phyloP scores from a whole-genome alignment of 331 rosid species.

The Dryas integrifolia region DNA sequence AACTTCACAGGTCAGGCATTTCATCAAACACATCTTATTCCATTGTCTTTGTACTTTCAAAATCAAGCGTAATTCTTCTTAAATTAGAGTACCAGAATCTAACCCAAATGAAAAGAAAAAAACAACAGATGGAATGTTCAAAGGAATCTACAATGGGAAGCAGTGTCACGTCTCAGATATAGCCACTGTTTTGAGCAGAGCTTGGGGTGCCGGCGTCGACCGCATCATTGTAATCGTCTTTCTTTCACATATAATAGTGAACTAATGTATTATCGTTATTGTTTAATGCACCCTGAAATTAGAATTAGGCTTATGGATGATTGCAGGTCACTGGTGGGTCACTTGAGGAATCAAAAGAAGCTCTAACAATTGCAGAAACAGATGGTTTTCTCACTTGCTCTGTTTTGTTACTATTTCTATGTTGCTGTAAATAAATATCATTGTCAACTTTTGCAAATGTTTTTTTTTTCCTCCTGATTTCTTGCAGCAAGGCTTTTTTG shows the following conservation, averaged over 20 bases:
- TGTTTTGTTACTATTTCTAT: neutral
- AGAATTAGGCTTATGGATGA: constrained; percentile 22
- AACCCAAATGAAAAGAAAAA: neutral
- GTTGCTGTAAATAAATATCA: neutral
- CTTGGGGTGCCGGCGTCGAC: constrained; percentile 88
- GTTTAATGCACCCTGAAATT: neutral
- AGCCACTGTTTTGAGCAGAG: constrained; percentile 69
- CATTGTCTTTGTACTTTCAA: constrained; percentile 3
- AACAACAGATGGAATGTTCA: constrained; percentile 85
- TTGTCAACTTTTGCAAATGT: constrained; percentile 9
- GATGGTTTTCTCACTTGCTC: constrained; percentile 49
- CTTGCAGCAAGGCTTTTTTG: constrained; percentile 78
- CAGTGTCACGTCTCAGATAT: constrained; percentile 76
- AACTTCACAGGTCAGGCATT: constrained; percentile 87
- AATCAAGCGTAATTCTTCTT: neutral
- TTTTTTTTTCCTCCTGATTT: constrained; percentile 12
- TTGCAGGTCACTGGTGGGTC: constrained; percentile 94
- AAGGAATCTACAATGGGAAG: constrained; percentile 87
- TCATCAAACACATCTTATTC: constrained; percentile 35
- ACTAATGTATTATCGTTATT: neutral
- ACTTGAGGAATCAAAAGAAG: constrained; percentile 84
- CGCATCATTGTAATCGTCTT: constrained; percentile 63
- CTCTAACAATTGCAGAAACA: constrained; percentile 81
- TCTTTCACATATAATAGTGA: neutral
- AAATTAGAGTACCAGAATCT: neutral